A percentile compares a stretch with the other conserved stretches of the same genome.
These are phyloP conservation scores for Ganoderma lucidum DNA, from an alignment of 1,284 basidiomycete species.

Conservation along the genomic window DNA sequence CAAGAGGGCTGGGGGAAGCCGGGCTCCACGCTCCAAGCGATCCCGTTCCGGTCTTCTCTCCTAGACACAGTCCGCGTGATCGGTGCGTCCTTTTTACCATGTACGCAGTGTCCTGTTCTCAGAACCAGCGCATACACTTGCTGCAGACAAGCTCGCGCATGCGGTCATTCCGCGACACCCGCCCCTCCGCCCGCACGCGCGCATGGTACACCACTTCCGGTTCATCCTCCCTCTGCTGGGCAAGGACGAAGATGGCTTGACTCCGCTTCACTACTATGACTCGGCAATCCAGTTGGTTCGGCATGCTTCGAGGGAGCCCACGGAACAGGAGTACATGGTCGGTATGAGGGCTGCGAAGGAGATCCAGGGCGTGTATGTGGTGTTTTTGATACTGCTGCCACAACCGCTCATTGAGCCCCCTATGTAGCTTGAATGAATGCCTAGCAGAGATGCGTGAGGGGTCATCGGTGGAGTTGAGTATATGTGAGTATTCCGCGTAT, in stretches of 20 bases:
- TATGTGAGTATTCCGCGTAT: slow-evolving; percentile 20
- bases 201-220: slow-evolving; percentile 78
- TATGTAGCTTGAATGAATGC: slow-evolving; percentile 63
- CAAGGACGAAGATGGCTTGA: slow-evolving; percentile 65
- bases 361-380: slow-evolving; percentile 62
- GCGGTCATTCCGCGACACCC: slow-evolving; percentile 71
- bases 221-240: slow-evolving; percentile 74
- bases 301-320: slow-evolving; percentile 68
- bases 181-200: slow-evolving; percentile 65
- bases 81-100: slow-evolving; percentile 50
- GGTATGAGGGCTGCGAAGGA: slow-evolving; percentile 71
- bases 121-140: background rate
- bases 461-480: slow-evolving; percentile 42
- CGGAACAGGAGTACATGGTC: slow-evolving; percentile 72
- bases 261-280: slow-evolving; percentile 77
- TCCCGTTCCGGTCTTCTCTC: slow-evolving; percentile 69
- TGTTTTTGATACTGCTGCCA: background rate
- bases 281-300: slow-evolving; percentile 80
- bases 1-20: slow-evolving; percentile 87
- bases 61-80: slow-evolving; percentile 72
- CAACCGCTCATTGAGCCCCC: background rate
- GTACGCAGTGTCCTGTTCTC: background rate
- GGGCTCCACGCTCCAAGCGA: slow-evolving; percentile 64
- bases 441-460: slow-evolving; percentile 67
- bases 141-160: slow-evolving; percentile 67